Evolutionary conservation across 2,329 filamentous ascomycete species (phyloP).

Genomic region (Aspergillus novofumigatus): DNA sequence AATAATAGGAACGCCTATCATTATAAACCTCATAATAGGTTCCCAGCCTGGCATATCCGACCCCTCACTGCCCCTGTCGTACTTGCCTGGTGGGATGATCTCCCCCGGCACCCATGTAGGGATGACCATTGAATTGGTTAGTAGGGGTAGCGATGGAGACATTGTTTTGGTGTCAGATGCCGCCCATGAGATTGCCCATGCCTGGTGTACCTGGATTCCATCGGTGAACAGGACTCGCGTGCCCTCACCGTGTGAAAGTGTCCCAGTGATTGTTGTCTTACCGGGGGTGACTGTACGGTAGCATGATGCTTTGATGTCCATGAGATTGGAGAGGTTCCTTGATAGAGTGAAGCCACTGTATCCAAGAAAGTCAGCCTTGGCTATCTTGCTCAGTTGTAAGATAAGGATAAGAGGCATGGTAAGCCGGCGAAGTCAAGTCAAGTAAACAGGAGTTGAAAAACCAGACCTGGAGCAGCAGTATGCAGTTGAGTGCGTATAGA

Average conservation of each 20-base stretch:
- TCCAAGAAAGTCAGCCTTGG: no score
- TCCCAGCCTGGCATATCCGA: no score
- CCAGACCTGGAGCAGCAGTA: background rate
- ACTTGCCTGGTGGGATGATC: background rate
- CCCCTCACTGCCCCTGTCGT: no score
- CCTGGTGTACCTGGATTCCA: background rate
- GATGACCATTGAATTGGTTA: background rate
- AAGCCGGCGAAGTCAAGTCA: background rate
- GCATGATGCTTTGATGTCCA: background rate
- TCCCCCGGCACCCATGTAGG: constrained; percentile 1
- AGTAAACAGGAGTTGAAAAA: background rate
- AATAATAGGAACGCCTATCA: no score
- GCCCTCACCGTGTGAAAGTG: background rate
- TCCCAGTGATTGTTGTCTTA: background rate
- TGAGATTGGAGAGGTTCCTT: background rate
- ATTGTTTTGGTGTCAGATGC: background rate
- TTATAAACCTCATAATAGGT: no score
- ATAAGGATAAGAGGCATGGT: no score
- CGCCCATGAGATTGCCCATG: background rate
- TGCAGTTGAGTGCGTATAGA: background rate
- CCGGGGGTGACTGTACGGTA: background rate
- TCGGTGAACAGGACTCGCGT: background rate
- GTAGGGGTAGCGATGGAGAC: background rate
- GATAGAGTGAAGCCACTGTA: background rate
- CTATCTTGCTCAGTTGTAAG: no score